Conservation (phyloP, 306 rosid species). For the Vigna hirtella region DNA sequence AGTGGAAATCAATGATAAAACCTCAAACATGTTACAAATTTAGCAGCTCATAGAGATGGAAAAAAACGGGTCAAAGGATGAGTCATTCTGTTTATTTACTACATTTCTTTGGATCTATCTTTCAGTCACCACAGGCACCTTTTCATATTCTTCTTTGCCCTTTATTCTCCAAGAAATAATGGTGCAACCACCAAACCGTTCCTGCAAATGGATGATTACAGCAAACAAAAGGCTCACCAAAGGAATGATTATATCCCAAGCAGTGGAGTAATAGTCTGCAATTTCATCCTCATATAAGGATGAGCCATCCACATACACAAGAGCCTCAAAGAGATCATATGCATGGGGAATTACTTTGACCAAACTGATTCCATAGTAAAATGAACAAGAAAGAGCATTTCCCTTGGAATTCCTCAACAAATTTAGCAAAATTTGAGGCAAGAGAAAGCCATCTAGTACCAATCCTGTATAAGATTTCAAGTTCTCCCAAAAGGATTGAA, state of each 20-base stretch:
- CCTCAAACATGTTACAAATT: background rate
- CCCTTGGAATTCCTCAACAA: slow-evolving; percentile 44
- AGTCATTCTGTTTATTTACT: background rate
- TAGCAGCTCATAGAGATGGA: background rate
- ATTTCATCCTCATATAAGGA: slow-evolving; percentile 41
- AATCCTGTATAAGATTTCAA: slow-evolving; percentile 46
- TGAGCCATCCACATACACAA: slow-evolving; percentile 24
- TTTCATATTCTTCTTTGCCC: slow-evolving; percentile 34
- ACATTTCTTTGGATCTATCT: background rate
- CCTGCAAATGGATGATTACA: slow-evolving; percentile 53
- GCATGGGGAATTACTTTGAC: slow-evolving; percentile 56
- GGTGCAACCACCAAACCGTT: slow-evolving; percentile 47
- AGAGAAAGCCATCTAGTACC: slow-evolving; percentile 55
- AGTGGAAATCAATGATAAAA: background rate
- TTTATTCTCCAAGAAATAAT: slow-evolving; percentile 40
- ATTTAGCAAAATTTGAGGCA: slow-evolving; percentile 59
- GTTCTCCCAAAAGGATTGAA: slow-evolving; percentile 31
- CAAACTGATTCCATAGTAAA: slow-evolving; percentile 56
- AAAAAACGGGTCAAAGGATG: background rate
- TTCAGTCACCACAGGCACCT: slow-evolving; percentile 27
- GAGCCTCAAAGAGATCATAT: slow-evolving; percentile 57
- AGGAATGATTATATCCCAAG: slow-evolving; percentile 54
- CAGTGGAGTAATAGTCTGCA: slow-evolving; percentile 44
- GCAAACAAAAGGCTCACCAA: slow-evolving; percentile 46
- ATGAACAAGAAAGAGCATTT: slow-evolving; percentile 44